A percentile compares a stretch with the other conserved stretches of the same genome.
Evolutionary conservation across 2,329 filamentous ascomycete genomes (phyloP).

Genomic region (Pseudogymnoascus sp.): DNA sequence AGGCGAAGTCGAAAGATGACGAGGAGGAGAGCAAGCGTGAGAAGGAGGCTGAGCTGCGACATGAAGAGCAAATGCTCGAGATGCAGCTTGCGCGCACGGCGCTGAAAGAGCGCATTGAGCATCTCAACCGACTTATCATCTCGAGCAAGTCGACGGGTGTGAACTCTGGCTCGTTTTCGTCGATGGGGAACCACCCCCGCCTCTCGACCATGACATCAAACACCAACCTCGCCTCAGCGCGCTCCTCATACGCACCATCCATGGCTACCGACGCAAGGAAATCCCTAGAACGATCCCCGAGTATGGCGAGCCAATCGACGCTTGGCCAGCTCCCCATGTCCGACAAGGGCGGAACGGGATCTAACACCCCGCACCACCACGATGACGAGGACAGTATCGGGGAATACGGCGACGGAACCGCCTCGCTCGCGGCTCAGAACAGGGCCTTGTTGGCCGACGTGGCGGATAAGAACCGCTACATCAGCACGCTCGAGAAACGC

Average conservation of each 20-base stretch:
- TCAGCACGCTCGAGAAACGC: constrained; percentile 85
- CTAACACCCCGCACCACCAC: constrained; percentile 9
- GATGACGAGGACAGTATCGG: constrained; percentile 65
- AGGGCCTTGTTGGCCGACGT: constrained; percentile 90
- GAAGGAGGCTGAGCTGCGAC: constrained; percentile 74
- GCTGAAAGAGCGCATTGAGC: constrained; percentile 93
- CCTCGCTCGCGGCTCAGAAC: constrained; percentile 77
- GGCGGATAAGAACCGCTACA: constrained; percentile 94
- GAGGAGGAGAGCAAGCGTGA: constrained; percentile 68
- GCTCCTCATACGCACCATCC: constrained; percentile 65
- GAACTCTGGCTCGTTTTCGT: constrained; percentile 67
- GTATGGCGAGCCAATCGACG: constrained; percentile 50
- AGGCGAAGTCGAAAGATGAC: constrained; percentile 61
- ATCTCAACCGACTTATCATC: constrained; percentile 88
- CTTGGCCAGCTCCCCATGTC: constrained; percentile 22
- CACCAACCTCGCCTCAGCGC: constrained; percentile 49
- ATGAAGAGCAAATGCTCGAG: constrained; percentile 96
- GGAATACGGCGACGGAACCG: constrained; percentile 79
- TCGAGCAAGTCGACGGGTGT: constrained; percentile 95
- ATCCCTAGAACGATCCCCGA: constrained; percentile 55
- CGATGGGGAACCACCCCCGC: constrained; percentile 56
- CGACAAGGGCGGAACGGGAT: constrained; percentile 15
- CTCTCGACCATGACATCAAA: constrained; percentile 40
- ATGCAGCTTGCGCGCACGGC: constrained; percentile 96
- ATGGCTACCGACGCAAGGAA: constrained; percentile 22